phyloP scores from a whole-genome alignment of 2,329 filamentous ascomycete species.

The Botrytis fragariae region DNA sequence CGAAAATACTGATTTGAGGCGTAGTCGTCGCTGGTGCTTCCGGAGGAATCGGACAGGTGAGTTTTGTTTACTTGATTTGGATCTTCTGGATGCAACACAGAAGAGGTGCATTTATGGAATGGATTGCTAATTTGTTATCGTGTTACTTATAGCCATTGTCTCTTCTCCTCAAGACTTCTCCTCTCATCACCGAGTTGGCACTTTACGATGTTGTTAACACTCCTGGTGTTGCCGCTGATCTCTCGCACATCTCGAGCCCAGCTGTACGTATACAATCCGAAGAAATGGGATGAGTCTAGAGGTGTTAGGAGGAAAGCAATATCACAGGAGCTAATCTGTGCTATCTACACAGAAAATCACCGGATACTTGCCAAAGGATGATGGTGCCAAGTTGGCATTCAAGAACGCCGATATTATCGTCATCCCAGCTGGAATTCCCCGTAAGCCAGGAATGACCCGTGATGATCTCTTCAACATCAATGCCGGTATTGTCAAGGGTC shows the following conservation, averaged over 20 bases:
- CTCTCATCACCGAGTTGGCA: constrained; percentile 71
- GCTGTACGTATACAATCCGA: constrained; percentile 17
- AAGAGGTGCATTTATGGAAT: background rate
- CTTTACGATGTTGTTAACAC: constrained; percentile 80
- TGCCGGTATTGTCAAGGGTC: constrained; percentile 96
- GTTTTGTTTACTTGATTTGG: constrained; percentile 29
- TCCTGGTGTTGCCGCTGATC: constrained; percentile 92
- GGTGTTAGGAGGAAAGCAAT: background rate
- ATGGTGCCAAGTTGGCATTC: constrained; percentile 74
- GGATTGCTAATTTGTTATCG: background rate
- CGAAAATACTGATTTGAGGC: background rate
- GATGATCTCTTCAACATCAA: constrained; percentile 99
- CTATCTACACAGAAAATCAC: constrained; percentile 71
- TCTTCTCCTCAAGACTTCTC: constrained; percentile 95
- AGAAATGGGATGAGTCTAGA: background rate
- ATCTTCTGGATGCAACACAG: no score
- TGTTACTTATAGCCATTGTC: constrained; percentile 69
- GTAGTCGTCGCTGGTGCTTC: constrained; percentile 87
- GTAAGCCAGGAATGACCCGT: constrained; percentile 95
- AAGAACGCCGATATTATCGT: constrained; percentile 90
- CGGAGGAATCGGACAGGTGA: constrained; percentile 96
- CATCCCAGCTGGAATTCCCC: constrained; percentile 96
- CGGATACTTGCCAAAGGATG: constrained; percentile 77
- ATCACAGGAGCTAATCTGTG: background rate
- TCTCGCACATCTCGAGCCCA: constrained; percentile 85